phyloP scores from a whole-genome alignment of 441 rosid genomes.

The Populus tomentosa region DNA sequence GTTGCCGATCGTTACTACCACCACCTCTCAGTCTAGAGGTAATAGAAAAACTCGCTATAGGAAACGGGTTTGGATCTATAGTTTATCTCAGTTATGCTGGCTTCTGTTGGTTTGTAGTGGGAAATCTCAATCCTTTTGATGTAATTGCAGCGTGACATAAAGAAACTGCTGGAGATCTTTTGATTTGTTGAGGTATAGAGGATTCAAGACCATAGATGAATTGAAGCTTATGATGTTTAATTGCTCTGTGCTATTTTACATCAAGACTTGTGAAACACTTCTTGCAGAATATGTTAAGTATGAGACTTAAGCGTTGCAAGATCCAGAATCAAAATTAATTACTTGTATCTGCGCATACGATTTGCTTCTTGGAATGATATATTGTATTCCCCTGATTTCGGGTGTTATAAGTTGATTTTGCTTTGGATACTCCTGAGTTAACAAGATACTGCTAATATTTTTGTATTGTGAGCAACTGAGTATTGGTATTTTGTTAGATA shows the following conservation, averaged over 20 bases:
- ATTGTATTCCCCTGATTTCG: neutral
- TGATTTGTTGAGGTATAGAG: slow-evolving; percentile 9
- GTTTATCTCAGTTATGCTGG: neutral
- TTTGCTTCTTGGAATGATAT: neutral
- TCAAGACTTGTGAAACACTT: neutral
- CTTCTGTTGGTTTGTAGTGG: neutral
- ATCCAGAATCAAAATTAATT: neutral
- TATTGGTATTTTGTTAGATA: neutral
- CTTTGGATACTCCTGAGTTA: neutral
- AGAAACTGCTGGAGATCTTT: slow-evolving; percentile 44
- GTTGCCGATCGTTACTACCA: slow-evolving; percentile 75
- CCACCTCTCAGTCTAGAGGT: slow-evolving; percentile 76
- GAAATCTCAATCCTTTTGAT: neutral
- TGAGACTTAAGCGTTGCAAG: neutral
- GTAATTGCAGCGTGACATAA: slow-evolving; percentile 42
- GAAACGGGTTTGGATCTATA: neutral
- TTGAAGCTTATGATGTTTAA: slow-evolving; percentile 6
- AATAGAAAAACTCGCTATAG: slow-evolving; percentile 27
- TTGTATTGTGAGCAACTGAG: neutral
- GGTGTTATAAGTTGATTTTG: neutral
- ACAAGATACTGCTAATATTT: neutral
- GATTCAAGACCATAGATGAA: neutral
- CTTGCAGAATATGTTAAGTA: neutral
- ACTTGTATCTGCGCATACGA: neutral
- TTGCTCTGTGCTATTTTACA: neutral